phyloP scores from a whole-genome alignment of 306 rosid species.

The Prunus campanulata region DNA sequence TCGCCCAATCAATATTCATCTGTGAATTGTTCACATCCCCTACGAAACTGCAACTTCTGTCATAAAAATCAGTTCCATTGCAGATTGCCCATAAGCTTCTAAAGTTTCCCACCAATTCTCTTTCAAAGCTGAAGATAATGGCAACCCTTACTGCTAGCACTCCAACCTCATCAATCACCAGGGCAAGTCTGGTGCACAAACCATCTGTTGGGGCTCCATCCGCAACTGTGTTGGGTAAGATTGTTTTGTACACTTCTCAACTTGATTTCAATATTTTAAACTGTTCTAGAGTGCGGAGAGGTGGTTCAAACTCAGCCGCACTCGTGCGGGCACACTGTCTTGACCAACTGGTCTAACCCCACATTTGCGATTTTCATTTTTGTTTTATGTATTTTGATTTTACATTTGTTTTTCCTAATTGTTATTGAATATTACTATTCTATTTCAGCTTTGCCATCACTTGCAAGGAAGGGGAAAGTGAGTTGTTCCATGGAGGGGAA shows the following conservation, averaged over 20 bases:
- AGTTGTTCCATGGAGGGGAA: slow-evolving; percentile 65
- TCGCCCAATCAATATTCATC: slow-evolving; percentile 33
- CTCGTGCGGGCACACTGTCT: too few relatives aligned
- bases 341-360: too few relatives aligned
- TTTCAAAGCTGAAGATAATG: slow-evolving; percentile 40
- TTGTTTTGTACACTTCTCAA: background rate
- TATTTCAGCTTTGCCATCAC: slow-evolving; percentile 57
- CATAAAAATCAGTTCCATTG: slow-evolving; percentile 1
- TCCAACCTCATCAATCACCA: slow-evolving; percentile 45
- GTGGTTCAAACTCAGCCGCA: too few relatives aligned
- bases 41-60: slow-evolving; percentile 13
- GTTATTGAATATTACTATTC: background rate
- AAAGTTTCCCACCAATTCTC: slow-evolving; percentile 12
- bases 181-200: slow-evolving; percentile 54
- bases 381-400: background rate
- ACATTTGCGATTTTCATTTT: background rate
- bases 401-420: background rate
- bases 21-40: slow-evolving; percentile 14
- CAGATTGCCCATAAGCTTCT: slow-evolving; percentile 9
- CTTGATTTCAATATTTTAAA: background rate
- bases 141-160: slow-evolving; percentile 68
- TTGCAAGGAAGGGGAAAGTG: slow-evolving; percentile 67
- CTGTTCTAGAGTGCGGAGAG: background rate
- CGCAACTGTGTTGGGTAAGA: slow-evolving; percentile 67
- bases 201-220: slow-evolving; percentile 47